Conservation (phyloP, 1,139 yeast genomes). For the Geotrichum macrosporum region DNA sequence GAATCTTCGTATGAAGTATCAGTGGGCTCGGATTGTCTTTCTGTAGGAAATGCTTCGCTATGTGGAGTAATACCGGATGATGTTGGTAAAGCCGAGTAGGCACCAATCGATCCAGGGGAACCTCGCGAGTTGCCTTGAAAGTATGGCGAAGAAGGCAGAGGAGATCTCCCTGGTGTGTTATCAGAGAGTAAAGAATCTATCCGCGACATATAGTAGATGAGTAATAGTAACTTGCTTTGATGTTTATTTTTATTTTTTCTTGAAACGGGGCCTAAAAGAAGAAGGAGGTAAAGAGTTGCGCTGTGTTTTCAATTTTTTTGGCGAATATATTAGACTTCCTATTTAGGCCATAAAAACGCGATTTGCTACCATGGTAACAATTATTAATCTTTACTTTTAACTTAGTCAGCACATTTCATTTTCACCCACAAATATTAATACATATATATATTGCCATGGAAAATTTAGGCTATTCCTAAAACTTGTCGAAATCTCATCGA, state of each 20-base stretch:
- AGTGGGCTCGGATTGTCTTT: conserved; percentile 6
- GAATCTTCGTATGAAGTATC: conserved; percentile 8
- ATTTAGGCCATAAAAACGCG: conserved; percentile 11
- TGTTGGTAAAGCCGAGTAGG: conserved; percentile 17
- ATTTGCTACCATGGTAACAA: conserved; percentile 3
- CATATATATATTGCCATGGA: not conserved
- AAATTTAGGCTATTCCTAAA: not conserved
- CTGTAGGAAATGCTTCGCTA: conserved; percentile 17
- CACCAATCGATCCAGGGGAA: conserved; percentile 7
- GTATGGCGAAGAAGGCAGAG: conserved; percentile 19
- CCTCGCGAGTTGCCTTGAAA: conserved; percentile 2
- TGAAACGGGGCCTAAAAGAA: too few relatives aligned
- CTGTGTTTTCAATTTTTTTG: not conserved
- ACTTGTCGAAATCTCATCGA: too few relatives aligned
- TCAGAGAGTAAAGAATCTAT: conserved; percentile 18
- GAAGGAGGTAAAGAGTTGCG: too few relatives aligned
- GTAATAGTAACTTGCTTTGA: not conserved
- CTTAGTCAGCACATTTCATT: not conserved
- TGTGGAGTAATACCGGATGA: conserved; percentile 17
- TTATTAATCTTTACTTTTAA: not conserved
- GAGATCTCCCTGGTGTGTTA: conserved; percentile 17
- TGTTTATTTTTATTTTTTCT: conserved; percentile 7
- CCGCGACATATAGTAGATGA: conserved; percentile 10
- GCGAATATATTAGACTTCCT: conserved; percentile 15
- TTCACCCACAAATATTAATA: not conserved